Base-by-base conservation (phyloP, 2,329 filamentous ascomycete species). In the Graphilbum fragrans region DNA sequence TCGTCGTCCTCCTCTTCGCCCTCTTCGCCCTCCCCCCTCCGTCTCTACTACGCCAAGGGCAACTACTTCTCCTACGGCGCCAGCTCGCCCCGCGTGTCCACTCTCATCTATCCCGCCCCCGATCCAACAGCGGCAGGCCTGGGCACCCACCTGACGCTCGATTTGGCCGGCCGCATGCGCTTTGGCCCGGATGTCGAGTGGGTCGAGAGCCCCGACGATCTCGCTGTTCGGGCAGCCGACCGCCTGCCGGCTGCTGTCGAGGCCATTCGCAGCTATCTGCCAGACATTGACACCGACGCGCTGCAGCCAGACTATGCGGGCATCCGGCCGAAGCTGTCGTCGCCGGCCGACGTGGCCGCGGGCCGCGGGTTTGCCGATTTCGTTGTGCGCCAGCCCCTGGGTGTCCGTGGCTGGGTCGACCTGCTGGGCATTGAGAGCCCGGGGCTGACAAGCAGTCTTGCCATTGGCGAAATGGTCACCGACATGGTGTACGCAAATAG, bases 181-280 rank as follows among this genome's bases (percentile, higher is more conserved):
- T 98, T 98, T 59, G 92, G 92, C 0, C 92, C 92, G 0, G 92
- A 98, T 55, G 83, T 95, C 14, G 86, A 96, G 58, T 96, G 92
- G 92, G 81, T 94, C 0, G 73, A 81, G 38, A 64, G 69, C 1
- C 77, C 86, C 0, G 61, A 63, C 9, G 77, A 94, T 53, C 67
- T 94, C n/a, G 65, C 67, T 2, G 80, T 83, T 16, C 86, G 76
- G 49, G 62, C 67, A 2, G 65, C 65, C 19, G 38, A 21, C 31
- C 69, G 83, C 12, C 64, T 94, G 42, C 58, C 63, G 2, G 67
- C 74, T 32, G 88, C 88, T 0, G 59, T 94, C 0, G 65, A 65
- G 11, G 85, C 86, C 53, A 95, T 98, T 44, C 66, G 71, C 50
- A 69, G 70, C 8, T 98, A 94, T 56, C 65, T 98, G 4, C 92